These are phyloP conservation scores for Epichloe scottii DNA, from an alignment of 2,329 filamentous ascomycete genomes.

Conservation along the genomic window DNA sequence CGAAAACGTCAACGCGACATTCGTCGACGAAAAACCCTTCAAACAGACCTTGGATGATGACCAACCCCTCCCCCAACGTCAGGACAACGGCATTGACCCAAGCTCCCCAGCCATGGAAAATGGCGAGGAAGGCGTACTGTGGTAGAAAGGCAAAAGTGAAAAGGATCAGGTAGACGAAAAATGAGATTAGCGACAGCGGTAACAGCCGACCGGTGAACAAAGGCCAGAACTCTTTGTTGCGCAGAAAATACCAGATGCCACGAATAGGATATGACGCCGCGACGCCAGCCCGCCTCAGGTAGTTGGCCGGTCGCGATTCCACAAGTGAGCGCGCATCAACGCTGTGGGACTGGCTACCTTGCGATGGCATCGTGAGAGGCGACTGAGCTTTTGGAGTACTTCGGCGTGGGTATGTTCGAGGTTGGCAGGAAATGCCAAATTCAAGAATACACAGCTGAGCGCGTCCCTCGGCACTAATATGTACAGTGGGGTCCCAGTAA, in stretches of 20 bases:
- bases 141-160: slow-evolving; percentile 84
- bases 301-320: slow-evolving; percentile 23
- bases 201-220: slow-evolving; percentile 67
- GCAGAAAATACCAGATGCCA: slow-evolving; percentile 72
- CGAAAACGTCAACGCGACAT: slow-evolving; percentile 69
- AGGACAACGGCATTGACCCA: slow-evolving; percentile 82
- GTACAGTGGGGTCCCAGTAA: too few relatives aligned
- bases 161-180: slow-evolving; percentile 70
- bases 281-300: slow-evolving; percentile 29
- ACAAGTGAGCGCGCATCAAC: slow-evolving; percentile 4
- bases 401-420: neutral
- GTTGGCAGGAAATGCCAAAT: neutral
- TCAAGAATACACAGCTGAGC: neutral
- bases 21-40: slow-evolving; percentile 76
- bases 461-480: neutral
- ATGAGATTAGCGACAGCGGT: slow-evolving; percentile 69
- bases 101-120: slow-evolving; percentile 81
- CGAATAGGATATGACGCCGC: slow-evolving; percentile 46
- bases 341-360: slow-evolving; percentile 2
- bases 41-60: slow-evolving; percentile 57
- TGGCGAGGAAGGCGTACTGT: slow-evolving; percentile 74
- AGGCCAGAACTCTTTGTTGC: slow-evolving; percentile 70
- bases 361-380: slow-evolving; percentile 4
- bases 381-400: neutral
- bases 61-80: slow-evolving; percentile 69